Evolutionary conservation across 805 yeast genomes (phyloP), one percentile per base, ranked within the genome.

Genomic region (Candida awuae): DNA sequence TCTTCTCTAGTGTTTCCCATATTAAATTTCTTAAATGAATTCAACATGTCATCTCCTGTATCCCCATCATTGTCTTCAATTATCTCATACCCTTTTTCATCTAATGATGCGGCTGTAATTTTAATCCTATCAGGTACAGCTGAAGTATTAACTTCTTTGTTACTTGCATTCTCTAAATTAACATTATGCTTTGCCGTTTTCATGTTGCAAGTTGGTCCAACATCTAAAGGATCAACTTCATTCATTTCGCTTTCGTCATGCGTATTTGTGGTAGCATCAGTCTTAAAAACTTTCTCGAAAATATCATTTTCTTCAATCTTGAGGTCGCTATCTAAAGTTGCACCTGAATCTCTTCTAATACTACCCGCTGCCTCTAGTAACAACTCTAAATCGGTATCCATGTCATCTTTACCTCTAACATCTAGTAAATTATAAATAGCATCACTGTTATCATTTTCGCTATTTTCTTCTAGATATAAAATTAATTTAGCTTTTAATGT

Each of bases 271-370:
- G 4, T 9, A 10, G 8, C 10, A 14, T 32, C 21, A 7, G 22
- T 20, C 7, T 21, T 15, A 12, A n/a, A n/a, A n/a, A n/a, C n/a
- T n/a, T n/a, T n/a, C n/a, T n/a, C n/a, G n/a, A n/a, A n/a, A n/a
- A n/a, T n/a, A n/a, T n/a, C n/a, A n/a, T n/a, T n/a, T n/a, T 36
- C 32, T 12, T 33, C 37, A 9, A 36, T 4, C 14, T 18, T 19
- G 19, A 39, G 22, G 29, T 38, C 34, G 34, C 44, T 38, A 27
- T 22, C 10, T 21, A 41, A 29, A 2, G 48, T 42, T 5, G 42
- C 28, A 5, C 44, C 48, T 3, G 48, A 45, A 28, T 41, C 45
- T 25, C 48, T 42, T 30, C 48, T 31, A 14, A 26, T 22, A 13
- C 32, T 32, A 14, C 33, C 22, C 1, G 41, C 36, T 12, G 43